A percentile compares a stretch with the other conserved stretches of the same genome.
These are phyloP conservation scores for Trichoderma virens DNA, from an alignment of 495 filamentous ascomycete genomes.

Conservation along the genomic window DNA sequence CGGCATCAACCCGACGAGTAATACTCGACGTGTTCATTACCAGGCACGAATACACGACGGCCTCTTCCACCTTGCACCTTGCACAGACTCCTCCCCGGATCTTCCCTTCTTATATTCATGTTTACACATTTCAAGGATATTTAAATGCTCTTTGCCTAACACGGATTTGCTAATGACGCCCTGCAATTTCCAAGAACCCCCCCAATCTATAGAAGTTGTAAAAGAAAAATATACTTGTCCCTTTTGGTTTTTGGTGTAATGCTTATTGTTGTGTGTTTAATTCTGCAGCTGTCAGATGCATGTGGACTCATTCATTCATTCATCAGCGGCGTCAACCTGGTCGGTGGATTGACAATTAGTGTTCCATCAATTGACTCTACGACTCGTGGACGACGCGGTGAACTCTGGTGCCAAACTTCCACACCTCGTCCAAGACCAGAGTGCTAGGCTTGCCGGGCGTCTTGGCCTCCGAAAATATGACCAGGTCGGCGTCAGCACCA, in stretches of 20 bases:
- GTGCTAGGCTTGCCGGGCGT: constrained; percentile 35
- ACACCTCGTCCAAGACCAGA: constrained; percentile 65
- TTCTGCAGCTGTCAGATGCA: not conserved
- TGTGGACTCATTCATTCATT: not conserved
- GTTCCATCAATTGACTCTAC: too few species aligned
- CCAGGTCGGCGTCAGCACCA: constrained; percentile 73
- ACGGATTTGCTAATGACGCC: constrained; percentile 1
- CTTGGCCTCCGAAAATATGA: constrained; percentile 53
- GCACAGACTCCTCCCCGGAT: not conserved
- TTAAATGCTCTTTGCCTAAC: not conserved
- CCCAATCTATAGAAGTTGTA: not conserved
- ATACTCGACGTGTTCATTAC: too few species aligned
- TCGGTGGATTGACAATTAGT: constrained; percentile 1
- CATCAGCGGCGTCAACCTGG: not conserved
- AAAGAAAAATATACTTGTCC: not conserved
- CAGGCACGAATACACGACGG: too few species aligned
- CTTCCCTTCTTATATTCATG: not conserved
- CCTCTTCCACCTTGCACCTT: too few species aligned
- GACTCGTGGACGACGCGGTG: not conserved
- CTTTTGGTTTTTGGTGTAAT: not conserved
- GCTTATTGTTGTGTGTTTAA: not conserved
- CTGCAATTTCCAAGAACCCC: not conserved
- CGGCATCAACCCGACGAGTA: too few species aligned
- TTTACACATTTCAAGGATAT: not conserved
- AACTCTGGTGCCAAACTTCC: constrained; percentile 59